A percentile compares a stretch with the other conserved stretches of the same genome.
These are phyloP conservation scores for Annulohypoxylon nitens DNA, from an alignment of 495 filamentous ascomycete species.

Conservation along the genomic window DNA sequence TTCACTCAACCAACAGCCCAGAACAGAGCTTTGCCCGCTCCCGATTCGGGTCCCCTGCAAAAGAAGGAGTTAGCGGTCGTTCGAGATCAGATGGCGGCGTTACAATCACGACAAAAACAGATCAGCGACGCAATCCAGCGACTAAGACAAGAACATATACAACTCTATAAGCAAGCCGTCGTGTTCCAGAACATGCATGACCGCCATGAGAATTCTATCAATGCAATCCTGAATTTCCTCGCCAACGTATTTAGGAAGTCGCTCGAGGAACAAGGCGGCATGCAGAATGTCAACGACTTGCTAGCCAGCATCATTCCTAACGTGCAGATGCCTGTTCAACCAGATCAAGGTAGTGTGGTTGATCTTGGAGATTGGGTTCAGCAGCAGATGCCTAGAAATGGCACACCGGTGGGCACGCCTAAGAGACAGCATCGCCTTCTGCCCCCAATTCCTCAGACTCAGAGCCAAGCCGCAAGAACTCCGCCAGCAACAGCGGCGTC, in stretches of 20 bases:
- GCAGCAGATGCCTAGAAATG: slow-evolving; percentile 56
- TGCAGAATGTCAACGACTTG: slow-evolving; percentile 77
- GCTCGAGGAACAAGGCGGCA: slow-evolving; percentile 69
- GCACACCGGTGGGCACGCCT: slow-evolving; percentile 56
- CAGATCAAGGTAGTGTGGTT: slow-evolving; percentile 73
- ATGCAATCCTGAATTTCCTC: slow-evolving; percentile 95
- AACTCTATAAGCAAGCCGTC: slow-evolving; percentile 88
- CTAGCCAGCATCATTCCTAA: slow-evolving; percentile 76
- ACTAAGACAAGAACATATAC: slow-evolving; percentile 84
- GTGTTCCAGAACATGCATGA: slow-evolving; percentile 93
- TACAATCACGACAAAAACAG: slow-evolving; percentile 85
- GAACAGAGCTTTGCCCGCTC: slow-evolving; percentile 46
- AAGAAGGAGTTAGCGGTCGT: slow-evolving; percentile 82
- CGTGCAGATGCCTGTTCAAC: slow-evolving; percentile 62
- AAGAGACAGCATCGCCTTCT: slow-evolving; percentile 63
- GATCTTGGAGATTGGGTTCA: slow-evolving; percentile 77
- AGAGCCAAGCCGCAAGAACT: slow-evolving; percentile 41
- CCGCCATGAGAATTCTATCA: slow-evolving; percentile 97
- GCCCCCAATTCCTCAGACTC: slow-evolving; percentile 58
- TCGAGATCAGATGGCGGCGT: slow-evolving; percentile 79
- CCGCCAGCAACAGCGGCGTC: slow-evolving; percentile 42
- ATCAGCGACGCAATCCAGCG: slow-evolving; percentile 84
- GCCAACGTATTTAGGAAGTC: slow-evolving; percentile 93
- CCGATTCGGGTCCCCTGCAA: slow-evolving; percentile 68
- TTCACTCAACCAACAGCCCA: slow-evolving; percentile 31